A percentile compares a stretch with the other conserved stretches of the same genome.
phyloP scores from a whole-genome alignment of 2,329 filamentous ascomycete genomes.

The Elsinoe arachidis region DNA sequence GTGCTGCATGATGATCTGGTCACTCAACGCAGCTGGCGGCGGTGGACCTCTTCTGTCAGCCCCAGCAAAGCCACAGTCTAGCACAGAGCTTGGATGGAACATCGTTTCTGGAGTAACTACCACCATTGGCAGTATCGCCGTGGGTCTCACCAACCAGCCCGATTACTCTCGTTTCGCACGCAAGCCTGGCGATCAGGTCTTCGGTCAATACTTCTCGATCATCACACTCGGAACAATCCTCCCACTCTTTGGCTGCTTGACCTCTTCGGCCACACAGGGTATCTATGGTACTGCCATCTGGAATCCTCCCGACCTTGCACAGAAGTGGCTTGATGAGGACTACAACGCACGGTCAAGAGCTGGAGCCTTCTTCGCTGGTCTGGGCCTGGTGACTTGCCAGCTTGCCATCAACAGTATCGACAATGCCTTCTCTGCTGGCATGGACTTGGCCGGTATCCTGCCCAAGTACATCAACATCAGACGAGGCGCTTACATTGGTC shows the following conservation, averaged over 20 bases:
- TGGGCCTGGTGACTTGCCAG: conserved; percentile 38
- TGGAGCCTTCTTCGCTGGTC: conserved; percentile 39
- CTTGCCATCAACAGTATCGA: conserved; percentile 38
- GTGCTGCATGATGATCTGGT: conserved; percentile 48
- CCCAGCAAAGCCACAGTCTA: conserved; percentile 26
- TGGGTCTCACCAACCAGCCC: conserved; percentile 39
- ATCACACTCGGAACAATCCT: conserved; percentile 42
- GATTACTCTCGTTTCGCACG: conserved; percentile 27
- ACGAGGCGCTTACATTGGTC: conserved; percentile 43
- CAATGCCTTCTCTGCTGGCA: conserved; percentile 45
- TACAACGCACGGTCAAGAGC: conserved; percentile 30
- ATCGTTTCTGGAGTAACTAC: conserved; percentile 33
- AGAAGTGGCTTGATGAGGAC: conserved; percentile 30
- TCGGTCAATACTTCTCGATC: conserved; percentile 38
- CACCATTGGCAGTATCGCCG: conserved; percentile 36
- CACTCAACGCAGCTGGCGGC: conserved; percentile 47
- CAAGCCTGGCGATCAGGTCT: conserved; percentile 35
- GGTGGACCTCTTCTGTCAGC: conserved; percentile 31
- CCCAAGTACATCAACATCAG: conserved; percentile 49
- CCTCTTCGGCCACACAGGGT: conserved; percentile 46
- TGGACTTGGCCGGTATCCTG: conserved; percentile 47
- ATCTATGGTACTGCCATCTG: conserved; percentile 44
- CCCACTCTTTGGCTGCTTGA: conserved; percentile 48
- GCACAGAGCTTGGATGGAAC: conserved; percentile 33
- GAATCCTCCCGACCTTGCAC: conserved; percentile 37